Conservation (phyloP, 225 moss, liverwort and hornwort species). For the Antitrichia curtipendula region DNA sequence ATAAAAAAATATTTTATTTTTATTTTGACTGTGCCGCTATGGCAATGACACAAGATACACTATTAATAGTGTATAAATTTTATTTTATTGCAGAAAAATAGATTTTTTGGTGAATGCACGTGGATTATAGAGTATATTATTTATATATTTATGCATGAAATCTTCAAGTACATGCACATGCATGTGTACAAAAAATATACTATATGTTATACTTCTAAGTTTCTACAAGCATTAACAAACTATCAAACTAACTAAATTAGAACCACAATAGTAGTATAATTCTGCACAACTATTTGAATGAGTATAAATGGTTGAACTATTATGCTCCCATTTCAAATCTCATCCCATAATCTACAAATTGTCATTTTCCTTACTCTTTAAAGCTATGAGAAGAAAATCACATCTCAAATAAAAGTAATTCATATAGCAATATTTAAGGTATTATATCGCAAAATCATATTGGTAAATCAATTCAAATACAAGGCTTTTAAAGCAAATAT, state of each 20-base stretch:
- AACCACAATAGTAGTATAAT: not conserved
- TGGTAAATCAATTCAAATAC: not conserved
- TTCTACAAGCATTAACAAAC: not conserved
- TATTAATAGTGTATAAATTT: not conserved
- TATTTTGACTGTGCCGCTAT: no score
- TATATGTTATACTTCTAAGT: accelerated
- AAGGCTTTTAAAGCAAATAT: not conserved
- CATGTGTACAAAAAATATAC: not conserved
- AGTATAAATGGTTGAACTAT: not conserved
- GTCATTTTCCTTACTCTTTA: accelerated
- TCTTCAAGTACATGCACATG: not conserved
- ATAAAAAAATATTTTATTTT: no score
- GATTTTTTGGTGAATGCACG: not conserved
- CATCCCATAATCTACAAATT: not conserved
- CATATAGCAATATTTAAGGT: not conserved
- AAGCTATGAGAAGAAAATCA: not conserved
- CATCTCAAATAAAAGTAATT: not conserved
- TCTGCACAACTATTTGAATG: not conserved
- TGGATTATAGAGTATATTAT: not conserved
- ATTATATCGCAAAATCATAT: not conserved
- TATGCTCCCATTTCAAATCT: accelerated
- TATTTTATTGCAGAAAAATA: not conserved
- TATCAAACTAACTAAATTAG: not conserved
- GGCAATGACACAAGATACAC: no score
- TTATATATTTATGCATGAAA: not conserved